Conservation (phyloP, 306 rosid species). For the Fragaria nilgerrensis region DNA sequence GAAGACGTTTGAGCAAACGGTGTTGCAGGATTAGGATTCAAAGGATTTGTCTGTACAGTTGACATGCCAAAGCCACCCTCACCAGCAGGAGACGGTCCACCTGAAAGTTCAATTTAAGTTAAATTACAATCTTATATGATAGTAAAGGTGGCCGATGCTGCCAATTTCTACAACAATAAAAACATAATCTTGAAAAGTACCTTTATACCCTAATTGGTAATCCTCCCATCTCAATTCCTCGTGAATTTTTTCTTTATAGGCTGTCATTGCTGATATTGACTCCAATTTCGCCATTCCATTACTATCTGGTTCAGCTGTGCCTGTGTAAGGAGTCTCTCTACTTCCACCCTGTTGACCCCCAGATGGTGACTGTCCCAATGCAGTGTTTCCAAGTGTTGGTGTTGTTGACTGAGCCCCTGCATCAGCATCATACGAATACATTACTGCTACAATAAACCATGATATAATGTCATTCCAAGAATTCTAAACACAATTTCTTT, state of each 20-base stretch:
- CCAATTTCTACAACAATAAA: not conserved
- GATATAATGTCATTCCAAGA: not conserved
- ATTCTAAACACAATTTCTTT: not conserved
- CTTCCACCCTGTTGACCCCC: slow-evolving; percentile 86
- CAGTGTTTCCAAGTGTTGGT: slow-evolving; percentile 54
- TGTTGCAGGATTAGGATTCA: slow-evolving; percentile 50
- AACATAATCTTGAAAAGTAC: slow-evolving; percentile 23
- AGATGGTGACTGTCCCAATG: slow-evolving; percentile 63
- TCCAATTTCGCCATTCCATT: slow-evolving; percentile 64
- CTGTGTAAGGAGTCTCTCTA: slow-evolving; percentile 60
- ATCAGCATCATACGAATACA: not conserved
- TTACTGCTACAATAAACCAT: not conserved
- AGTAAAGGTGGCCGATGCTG: slow-evolving; percentile 8
- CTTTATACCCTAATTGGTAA: slow-evolving; percentile 87
- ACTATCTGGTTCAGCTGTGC: slow-evolving; percentile 69
- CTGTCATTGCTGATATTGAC: slow-evolving; percentile 93
- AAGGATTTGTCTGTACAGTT: slow-evolving; percentile 48
- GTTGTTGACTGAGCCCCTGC: slow-evolving; percentile 72
- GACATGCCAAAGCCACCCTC: slow-evolving; percentile 51
- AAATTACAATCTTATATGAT: not conserved
- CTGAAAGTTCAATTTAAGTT: slow-evolving; percentile 34
- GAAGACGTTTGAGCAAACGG: slow-evolving; percentile 62
- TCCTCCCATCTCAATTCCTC: slow-evolving; percentile 99
- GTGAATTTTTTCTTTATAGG: slow-evolving; percentile 84
- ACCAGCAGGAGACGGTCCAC: slow-evolving; percentile 72